These are phyloP conservation scores for Zoysia pacifica DNA, from an alignment of 176 grass and related monocot species.

Conservation along the genomic window DNA sequence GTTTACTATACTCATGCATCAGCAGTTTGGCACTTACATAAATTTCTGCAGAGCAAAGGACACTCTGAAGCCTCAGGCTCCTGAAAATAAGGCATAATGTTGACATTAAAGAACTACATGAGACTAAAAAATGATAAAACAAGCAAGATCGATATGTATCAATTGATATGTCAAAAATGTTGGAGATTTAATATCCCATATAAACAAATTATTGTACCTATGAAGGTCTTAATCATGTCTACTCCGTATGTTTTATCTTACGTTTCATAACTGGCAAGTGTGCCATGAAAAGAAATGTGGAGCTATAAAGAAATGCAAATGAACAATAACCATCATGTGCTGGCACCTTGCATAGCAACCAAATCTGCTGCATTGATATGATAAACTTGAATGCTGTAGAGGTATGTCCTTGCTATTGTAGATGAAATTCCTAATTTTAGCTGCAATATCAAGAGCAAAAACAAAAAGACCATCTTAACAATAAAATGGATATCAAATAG, in stretches of 20 bases:
- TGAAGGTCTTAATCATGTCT: background rate
- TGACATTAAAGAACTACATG: background rate
- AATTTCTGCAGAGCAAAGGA: constrained; percentile 60
- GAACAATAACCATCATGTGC: background rate
- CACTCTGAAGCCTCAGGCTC: constrained; percentile 60
- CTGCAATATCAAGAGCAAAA: constrained; percentile 37
- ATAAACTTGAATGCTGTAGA: constrained; percentile 42
- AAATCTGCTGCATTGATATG: constrained; percentile 62
- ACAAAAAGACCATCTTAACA: background rate
- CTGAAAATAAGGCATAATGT: constrained; percentile 23
- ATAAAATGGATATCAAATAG: background rate
- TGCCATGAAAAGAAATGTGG: background rate
- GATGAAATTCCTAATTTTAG: constrained; percentile 46
- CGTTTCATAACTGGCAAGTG: background rate
- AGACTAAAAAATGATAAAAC: background rate
- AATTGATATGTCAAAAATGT: background rate
- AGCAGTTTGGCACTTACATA: constrained; percentile 62
- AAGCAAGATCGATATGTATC: background rate
- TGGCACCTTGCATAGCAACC: constrained; percentile 54
- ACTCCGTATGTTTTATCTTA: background rate
- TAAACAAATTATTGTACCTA: constrained; percentile 10
- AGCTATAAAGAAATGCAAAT: constrained; percentile 28
- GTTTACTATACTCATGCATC: background rate
- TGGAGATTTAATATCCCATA: background rate
- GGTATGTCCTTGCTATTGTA: constrained; percentile 26